phyloP scores from a whole-genome alignment of 768 basidiomycete genomes.

The Cantharellus cinnabarinus region DNA sequence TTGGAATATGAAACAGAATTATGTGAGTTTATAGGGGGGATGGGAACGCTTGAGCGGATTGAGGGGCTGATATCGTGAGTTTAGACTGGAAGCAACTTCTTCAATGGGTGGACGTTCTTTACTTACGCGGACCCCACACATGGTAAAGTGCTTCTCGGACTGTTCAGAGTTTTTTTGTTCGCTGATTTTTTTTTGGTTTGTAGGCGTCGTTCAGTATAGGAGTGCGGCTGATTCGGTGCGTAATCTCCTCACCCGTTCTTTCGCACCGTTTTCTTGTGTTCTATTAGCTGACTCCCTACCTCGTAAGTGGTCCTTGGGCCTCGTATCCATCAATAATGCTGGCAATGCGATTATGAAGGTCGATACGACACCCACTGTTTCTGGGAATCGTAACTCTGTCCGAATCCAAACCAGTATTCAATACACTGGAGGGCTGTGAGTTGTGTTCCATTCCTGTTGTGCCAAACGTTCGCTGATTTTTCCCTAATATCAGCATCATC shows the following conservation, averaged over 20 bases:
- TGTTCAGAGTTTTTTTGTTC: not conserved
- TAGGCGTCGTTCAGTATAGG: slow-evolving; percentile 25
- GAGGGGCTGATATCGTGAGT: not conserved
- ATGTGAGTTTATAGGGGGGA: not conserved
- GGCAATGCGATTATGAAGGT: slow-evolving; percentile 78
- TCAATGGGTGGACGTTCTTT: slow-evolving; percentile 6
- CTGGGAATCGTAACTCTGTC: slow-evolving; percentile 50
- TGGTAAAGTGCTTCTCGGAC: not conserved
- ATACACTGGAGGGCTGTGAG: slow-evolving; percentile 45
- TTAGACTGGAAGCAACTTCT: slow-evolving; percentile 6
- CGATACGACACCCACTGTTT: slow-evolving; percentile 47
- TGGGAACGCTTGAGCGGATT: not conserved
- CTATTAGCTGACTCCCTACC: not conserved
- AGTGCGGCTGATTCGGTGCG: slow-evolving; percentile 21
- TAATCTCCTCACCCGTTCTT: not conserved
- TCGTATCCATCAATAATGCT: not conserved
- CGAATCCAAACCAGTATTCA: slow-evolving; percentile 46
- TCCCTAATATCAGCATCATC: not conserved
- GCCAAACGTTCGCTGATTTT: not conserved
- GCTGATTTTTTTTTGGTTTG: not conserved
- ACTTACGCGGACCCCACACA: slow-evolving; percentile 5
- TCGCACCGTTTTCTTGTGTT: too few species aligned
- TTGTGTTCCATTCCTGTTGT: not conserved
- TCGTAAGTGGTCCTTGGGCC: not conserved
- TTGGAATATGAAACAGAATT: not conserved